Evolutionary conservation across 1,284 basidiomycete species (phyloP), one percentile per base, ranked within the genome.

Genomic region (Microstroma glucosiphilum): DNA sequence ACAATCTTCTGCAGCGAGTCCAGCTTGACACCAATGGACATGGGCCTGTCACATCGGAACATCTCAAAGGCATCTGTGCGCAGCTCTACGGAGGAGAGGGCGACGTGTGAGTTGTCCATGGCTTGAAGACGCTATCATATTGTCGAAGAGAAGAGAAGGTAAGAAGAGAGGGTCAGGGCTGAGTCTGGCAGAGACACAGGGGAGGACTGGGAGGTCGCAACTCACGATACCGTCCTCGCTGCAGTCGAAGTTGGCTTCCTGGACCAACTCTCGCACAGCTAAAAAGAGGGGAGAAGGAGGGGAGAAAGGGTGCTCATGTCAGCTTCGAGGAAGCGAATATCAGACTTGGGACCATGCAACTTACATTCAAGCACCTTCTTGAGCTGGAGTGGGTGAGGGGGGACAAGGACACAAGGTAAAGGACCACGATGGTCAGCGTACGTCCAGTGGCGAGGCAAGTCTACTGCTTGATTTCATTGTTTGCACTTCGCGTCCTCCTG

Each of bases 91-190:
- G 90, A 83, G 43, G 97, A 94, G 64, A 97, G 88, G 0, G 94
- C 96, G 75, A 98, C 94, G 82, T 98, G 96, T 6, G 94, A 97
- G 85, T 96, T 97, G 84, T 98, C 96, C 96, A 98, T 99, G 0
- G 96, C 94, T 84, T 98, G 96, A 40, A 79, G 70, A 54, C 70
- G 70, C 73, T 76, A 64, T 48, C 13, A 21, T 6, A 21, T 21
- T 13, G 46, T 30, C 30, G 19, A 42, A 30, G 42, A 1, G 19
- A 42, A 43, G 55, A 59, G 9, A 57, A 17, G 40, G n/a, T 17
- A 13, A 41, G 25, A 11, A n/a, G 25, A 41, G 30, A 40, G 42
- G 40, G 25, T 40, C 46, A 60, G n/a, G 58, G 26, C 42, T 43
- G 0, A 48, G 23, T 30, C 13, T n/a, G 26, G 7, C 15, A 53